phyloP scores from a whole-genome alignment of 164 flowering plant species.

The Annona cherimola region DNA sequence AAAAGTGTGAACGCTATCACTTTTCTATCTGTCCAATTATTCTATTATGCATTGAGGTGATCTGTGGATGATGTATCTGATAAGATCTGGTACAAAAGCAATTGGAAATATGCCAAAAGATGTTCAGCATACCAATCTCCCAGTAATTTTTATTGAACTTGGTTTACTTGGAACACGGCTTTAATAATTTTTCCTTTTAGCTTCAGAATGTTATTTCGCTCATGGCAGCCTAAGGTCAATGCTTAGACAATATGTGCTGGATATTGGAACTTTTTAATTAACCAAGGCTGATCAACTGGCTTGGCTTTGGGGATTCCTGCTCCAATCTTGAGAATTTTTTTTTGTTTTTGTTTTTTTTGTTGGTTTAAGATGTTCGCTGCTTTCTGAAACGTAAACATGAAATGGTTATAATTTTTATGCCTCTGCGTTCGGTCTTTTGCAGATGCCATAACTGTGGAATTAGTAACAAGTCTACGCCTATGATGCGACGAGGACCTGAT shows the following conservation, averaged over 20 bases:
- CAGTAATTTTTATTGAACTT: neutral
- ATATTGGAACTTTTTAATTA: neutral
- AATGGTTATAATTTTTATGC: neutral
- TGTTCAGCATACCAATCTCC: neutral
- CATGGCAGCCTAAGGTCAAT: neutral
- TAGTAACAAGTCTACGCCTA: conserved; percentile 19
- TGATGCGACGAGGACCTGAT: conserved; percentile 26
- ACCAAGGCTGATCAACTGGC: no score
- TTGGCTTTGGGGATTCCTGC: no score
- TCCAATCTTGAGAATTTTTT: no score
- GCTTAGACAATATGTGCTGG: neutral
- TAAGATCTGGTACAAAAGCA: neutral
- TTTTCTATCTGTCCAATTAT: neutral
- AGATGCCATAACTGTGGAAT: conserved; percentile 21
- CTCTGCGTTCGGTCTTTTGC: neutral
- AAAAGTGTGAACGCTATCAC: neutral
- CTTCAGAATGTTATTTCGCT: neutral
- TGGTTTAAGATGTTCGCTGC: neutral
- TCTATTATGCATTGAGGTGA: neutral
- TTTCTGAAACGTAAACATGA: neutral
- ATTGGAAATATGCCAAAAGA: neutral
- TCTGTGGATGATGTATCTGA: neutral
- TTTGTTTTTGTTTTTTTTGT: no score
- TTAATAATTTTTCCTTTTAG: neutral
- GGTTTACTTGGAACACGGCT: neutral